Conservation (phyloP, 2,329 filamentous ascomycete species). For the Neonectria coccinea region DNA sequence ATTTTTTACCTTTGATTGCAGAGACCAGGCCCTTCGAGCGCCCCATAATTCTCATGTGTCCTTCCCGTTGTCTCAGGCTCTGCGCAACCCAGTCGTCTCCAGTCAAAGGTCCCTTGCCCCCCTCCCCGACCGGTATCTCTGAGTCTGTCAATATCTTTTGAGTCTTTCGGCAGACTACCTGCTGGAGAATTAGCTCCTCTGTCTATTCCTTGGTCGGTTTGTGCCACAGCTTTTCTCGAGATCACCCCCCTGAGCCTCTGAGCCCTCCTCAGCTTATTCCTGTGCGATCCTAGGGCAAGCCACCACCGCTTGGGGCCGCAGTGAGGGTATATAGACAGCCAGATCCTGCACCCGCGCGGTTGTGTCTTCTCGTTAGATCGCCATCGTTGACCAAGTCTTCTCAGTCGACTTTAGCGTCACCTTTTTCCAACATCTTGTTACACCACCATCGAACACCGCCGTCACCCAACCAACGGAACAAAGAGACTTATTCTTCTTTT, state of each 20-base stretch:
- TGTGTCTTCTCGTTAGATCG: constrained; percentile 43
- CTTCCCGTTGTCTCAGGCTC: constrained; percentile 58
- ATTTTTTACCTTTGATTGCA: constrained; percentile 38
- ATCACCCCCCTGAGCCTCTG: constrained; percentile 38
- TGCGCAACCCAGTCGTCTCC: constrained; percentile 53
- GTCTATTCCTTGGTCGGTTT: constrained; percentile 36
- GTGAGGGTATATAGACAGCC: constrained; percentile 55
- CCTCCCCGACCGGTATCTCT: constrained; percentile 44
- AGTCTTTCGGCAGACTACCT: constrained; percentile 41
- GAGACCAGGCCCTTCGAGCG: constrained; percentile 46
- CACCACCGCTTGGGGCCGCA: constrained; percentile 44
- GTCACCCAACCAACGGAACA: constrained; percentile 32
- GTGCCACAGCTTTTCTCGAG: constrained; percentile 42
- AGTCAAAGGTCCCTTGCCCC: constrained; percentile 41
- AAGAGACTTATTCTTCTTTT: constrained; percentile 22
- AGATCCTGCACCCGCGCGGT: constrained; percentile 50
- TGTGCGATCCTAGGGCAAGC: constrained; percentile 47
- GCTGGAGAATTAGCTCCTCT: constrained; percentile 35
- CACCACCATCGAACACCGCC: constrained; percentile 40
- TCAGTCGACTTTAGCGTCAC: constrained; percentile 35
- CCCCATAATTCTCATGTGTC: constrained; percentile 52
- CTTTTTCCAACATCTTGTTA: constrained; percentile 35
- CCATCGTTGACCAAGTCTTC: constrained; percentile 38
- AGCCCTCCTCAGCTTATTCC: constrained; percentile 39
- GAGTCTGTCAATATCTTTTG: constrained; percentile 44